Evolutionary conservation across 1,284 basidiomycete species (phyloP), one percentile per base, ranked within the genome.

Genomic region (Volvariella surrecta): DNA sequence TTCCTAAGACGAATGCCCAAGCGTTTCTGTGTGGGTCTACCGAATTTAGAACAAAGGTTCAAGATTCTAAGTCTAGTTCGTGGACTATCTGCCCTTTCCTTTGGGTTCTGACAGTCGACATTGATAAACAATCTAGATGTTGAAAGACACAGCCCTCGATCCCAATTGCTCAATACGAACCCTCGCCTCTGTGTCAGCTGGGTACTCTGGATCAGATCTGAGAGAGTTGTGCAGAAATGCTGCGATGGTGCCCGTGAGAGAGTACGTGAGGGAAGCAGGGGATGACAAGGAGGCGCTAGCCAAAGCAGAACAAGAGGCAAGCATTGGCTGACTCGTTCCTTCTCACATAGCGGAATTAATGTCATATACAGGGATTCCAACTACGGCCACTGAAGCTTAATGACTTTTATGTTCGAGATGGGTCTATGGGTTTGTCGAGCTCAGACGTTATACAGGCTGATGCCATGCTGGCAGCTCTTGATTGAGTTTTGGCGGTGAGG

Each of bases 1-100:
- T 95, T 98, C 55, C 73, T 98, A 3, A 79, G 95, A 20, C 83
- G 95, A 28, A 92, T 99, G 91, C 96, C 96, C 0, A 98, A 97
- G 63, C 85, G 94, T n/a, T 99, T 97, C 60, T 77, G 89, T 1
- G 80, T 99, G 46, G 73, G 79, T 6, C 70, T 98, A 18, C 96
- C 96, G 1, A 83, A 88, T 51, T 59, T 68, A 3, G 74, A 82
- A 11, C 94, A 98, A 58, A 77, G 96, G 22, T 67, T 80, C 44
- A 93, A 89, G 63, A 99, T 99, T 49, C 74, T 99, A n/a, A 67
- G 66, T 1, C 68, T 99, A 48, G 92, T 95, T 62, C 51, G 18
- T 35, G 7, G n/a, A n/a, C n/a, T n/a, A n/a, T n/a, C 20, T 13
- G 28, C 42, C 32, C n/a, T n/a, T n/a, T n/a, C n/a, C n/a, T n/a